Conservation (phyloP, 345 rosid species). For the Salix suchowensis region DNA sequence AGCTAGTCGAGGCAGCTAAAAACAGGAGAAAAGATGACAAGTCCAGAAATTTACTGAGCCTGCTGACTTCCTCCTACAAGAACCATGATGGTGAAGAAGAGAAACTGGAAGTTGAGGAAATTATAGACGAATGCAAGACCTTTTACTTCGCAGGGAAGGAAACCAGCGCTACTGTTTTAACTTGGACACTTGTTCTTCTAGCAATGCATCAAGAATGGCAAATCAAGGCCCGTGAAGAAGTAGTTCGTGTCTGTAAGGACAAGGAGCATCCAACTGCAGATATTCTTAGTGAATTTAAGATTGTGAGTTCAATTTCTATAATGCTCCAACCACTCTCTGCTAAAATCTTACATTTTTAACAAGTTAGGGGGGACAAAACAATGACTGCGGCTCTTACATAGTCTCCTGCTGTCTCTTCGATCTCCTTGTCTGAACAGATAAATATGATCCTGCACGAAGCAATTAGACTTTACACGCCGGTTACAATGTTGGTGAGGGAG, state of each 20-base stretch:
- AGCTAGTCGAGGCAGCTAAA: conserved; percentile 42
- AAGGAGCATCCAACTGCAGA: conserved; percentile 34
- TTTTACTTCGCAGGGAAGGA: conserved; percentile 89
- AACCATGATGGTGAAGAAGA: conserved; percentile 57
- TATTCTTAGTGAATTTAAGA: conserved; percentile 50
- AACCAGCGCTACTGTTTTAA: conserved; percentile 61
- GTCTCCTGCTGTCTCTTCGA: not conserved
- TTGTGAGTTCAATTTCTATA: conserved; percentile 37
- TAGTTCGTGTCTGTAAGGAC: conserved; percentile 32
- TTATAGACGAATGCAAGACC: conserved; percentile 84
- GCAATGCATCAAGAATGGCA: conserved; percentile 87
- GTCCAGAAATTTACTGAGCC: conserved; percentile 48
- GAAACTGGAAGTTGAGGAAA: conserved; percentile 53
- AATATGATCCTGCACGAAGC: conserved; percentile 64
- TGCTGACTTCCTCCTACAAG: conserved; percentile 45
- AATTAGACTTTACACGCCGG: conserved; percentile 71
- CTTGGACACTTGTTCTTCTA: conserved; percentile 61
- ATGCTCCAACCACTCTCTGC: no score
- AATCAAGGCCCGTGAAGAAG: conserved; percentile 67
- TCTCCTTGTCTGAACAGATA: conserved; percentile 39
- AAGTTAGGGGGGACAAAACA: no score
- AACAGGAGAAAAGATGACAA: conserved; percentile 20
- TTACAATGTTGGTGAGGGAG: conserved; percentile 46
- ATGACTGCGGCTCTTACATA: not conserved
- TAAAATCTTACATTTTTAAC: no score